phyloP scores from a whole-genome alignment of 108 stramenopile genomes.

The Nannochloropsis gaditana region DNA sequence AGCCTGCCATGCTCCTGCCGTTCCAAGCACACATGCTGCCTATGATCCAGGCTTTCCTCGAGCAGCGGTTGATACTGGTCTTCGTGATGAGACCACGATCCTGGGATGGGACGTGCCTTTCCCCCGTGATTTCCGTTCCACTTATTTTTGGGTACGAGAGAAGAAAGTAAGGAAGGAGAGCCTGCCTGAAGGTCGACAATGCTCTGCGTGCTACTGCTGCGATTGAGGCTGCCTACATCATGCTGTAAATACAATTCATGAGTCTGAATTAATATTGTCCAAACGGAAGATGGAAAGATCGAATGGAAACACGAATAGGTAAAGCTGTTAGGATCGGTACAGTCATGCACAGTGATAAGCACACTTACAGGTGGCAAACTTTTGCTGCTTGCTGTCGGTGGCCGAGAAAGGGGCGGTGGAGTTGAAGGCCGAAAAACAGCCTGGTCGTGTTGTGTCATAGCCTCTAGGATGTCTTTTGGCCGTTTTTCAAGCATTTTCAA shows the following conservation, averaged over 20 bases:
- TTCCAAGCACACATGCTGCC: too few species aligned
- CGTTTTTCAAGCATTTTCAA: not conserved
- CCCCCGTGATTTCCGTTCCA: too few species aligned
- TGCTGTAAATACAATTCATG: not conserved
- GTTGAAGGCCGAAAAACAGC: not conserved
- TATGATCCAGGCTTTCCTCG: too few species aligned
- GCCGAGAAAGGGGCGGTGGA: not conserved
- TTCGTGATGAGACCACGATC: too few species aligned
- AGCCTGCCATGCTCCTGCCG: too few species aligned
- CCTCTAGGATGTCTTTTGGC: not conserved
- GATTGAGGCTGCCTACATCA: not conserved
- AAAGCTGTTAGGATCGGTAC: not conserved
- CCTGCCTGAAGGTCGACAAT: not conserved
- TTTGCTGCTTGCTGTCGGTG: slow-evolving; percentile 17
- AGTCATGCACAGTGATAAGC: not conserved
- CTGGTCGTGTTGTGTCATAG: slow-evolving; percentile 3
- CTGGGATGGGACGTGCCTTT: too few species aligned
- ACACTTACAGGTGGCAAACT: not conserved
- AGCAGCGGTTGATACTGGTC: too few species aligned
- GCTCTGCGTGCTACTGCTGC: not conserved
- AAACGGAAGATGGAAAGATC: too few species aligned
- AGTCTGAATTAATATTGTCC: too few species aligned
- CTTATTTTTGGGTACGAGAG: not conserved
- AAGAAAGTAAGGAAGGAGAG: not conserved
- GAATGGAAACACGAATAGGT: too few species aligned